phyloP scores from a whole-genome alignment of 805 yeast species.

The Kodamaea nitidulidarum region DNA sequence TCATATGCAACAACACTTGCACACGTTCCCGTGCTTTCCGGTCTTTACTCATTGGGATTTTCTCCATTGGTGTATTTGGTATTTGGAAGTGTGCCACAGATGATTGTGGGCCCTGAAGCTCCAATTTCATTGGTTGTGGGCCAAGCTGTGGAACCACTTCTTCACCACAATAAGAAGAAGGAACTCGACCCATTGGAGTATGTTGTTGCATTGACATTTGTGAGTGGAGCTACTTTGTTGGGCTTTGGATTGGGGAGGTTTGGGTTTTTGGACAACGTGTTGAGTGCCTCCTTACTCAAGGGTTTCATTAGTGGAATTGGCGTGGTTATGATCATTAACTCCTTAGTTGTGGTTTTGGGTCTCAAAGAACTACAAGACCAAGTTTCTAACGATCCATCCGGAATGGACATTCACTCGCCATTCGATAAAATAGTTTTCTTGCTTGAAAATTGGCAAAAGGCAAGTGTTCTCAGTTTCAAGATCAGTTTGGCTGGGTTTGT shows the following conservation, averaged over 20 bases:
- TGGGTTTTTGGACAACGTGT: constrained; percentile 36
- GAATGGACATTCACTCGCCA: constrained; percentile 52
- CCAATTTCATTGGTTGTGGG: constrained; percentile 46
- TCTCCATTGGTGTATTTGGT: constrained; percentile 38
- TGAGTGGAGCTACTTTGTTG: constrained; percentile 69
- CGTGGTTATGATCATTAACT: constrained; percentile 50
- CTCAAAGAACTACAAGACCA: constrained; percentile 43
- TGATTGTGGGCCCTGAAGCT: constrained; percentile 46
- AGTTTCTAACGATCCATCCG: constrained; percentile 29
- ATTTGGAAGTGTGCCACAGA: constrained; percentile 44
- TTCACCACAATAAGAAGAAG: constrained; percentile 29
- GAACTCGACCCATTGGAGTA: constrained; percentile 42
- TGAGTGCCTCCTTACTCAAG: constrained; percentile 37
- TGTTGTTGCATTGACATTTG: constrained; percentile 64
- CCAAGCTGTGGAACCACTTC: constrained; percentile 41
- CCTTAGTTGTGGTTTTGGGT: constrained; percentile 70
- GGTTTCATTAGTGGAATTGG: constrained; percentile 46
- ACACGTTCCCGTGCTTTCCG: constrained; percentile 40
- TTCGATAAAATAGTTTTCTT: constrained; percentile 64
- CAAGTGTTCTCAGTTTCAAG: constrained; percentile 56
- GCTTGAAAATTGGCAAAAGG: constrained; percentile 40
- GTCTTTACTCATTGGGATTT: constrained; percentile 35
- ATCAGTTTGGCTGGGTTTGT: constrained; percentile 57
- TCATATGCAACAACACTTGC: constrained; percentile 42
- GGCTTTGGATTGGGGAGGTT: constrained; percentile 55